phyloP scores from a whole-genome alignment of 73 alveolate species.

The Paramecium sexaurelia region DNA sequence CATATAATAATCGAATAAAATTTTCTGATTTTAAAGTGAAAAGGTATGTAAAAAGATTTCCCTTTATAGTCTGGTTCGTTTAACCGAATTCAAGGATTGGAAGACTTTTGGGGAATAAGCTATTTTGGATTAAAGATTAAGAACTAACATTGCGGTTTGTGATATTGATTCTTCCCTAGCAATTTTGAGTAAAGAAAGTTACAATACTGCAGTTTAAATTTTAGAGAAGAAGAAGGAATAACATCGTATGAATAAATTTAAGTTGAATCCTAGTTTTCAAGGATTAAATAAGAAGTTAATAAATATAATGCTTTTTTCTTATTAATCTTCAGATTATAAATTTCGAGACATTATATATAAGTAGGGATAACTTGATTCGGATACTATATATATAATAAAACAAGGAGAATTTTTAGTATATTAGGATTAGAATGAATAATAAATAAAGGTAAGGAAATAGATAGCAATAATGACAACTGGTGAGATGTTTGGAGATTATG shows the following conservation, averaged over 20 bases:
- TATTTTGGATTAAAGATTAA: background rate
- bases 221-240: conserved; percentile 1
- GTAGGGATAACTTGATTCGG: background rate
- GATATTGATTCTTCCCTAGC: background rate
- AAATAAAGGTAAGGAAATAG: background rate
- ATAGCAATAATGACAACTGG: conserved; percentile 16
- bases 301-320: background rate
- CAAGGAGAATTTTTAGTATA: conserved; percentile 19
- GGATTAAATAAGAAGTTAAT: conserved; percentile 9
- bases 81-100: background rate
- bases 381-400: conserved; percentile 8
- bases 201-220: background rate
- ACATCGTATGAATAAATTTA: background rate
- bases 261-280: background rate
- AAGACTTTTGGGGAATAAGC: conserved; percentile 41
- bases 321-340: background rate
- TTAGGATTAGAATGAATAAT: background rate
- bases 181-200: background rate
- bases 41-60: background rate
- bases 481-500: conserved; percentile 39
- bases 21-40: background rate
- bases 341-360: background rate
- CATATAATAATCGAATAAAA: background rate
- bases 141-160: background rate
- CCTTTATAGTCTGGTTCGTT: background rate